Conservation (phyloP, 352 stramenopile species). For the Globisporangium solare region DNA sequence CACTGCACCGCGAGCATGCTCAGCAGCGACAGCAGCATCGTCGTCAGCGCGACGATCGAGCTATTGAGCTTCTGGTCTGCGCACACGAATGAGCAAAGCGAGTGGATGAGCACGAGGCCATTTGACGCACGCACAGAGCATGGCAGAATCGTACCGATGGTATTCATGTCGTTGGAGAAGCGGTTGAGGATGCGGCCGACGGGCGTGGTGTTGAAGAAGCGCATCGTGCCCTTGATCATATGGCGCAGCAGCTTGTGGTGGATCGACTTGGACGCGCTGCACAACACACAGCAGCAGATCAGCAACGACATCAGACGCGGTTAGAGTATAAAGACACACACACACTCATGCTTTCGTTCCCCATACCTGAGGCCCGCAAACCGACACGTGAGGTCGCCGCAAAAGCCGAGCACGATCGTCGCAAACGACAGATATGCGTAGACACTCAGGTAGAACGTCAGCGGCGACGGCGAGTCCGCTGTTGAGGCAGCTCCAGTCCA, state of each 20-base stretch:
- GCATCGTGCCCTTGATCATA: slow-evolving; percentile 74
- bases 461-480: slow-evolving; percentile 2
- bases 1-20: slow-evolving; percentile 56
- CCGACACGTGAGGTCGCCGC: slow-evolving; percentile 38
- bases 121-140: background rate
- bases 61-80: slow-evolving; percentile 58
- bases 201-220: slow-evolving; percentile 84
- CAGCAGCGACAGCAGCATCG: slow-evolving; percentile 38
- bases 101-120: slow-evolving; percentile 1
- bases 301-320: slow-evolving; percentile 7
- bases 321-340: background rate
- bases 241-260: slow-evolving; percentile 55
- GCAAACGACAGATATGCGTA: slow-evolving; percentile 55
- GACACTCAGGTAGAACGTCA: slow-evolving; percentile 44
- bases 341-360: too few relatives aligned
- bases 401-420: slow-evolving; percentile 47
- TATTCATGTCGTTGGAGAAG: slow-evolving; percentile 68
- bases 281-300: slow-evolving; percentile 1
- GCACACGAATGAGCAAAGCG: background rate
- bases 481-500: slow-evolving; percentile 33
- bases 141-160: slow-evolving; percentile 34
- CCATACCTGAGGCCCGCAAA: slow-evolving; percentile 50
- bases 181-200: slow-evolving; percentile 76
- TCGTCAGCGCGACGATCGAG: slow-evolving; percentile 37
- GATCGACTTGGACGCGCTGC: slow-evolving; percentile 55